phyloP scores from a whole-genome alignment of 306 rosid species.

The Sindora glabra region DNA sequence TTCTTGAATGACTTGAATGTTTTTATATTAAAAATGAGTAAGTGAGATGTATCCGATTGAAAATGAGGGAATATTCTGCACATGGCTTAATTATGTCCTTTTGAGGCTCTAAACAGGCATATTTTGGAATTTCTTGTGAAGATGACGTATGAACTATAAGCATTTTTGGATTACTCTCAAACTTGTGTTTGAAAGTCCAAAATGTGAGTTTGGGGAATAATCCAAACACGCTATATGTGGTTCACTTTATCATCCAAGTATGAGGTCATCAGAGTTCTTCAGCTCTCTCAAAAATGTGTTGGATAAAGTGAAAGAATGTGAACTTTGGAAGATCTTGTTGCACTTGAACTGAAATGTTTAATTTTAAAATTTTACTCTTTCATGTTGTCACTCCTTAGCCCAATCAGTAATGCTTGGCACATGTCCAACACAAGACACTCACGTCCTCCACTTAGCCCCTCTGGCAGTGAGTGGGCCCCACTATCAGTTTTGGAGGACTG shows the following conservation, averaged over 20 bases:
- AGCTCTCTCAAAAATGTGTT: neutral
- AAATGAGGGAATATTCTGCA: neutral
- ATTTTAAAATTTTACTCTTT: neutral
- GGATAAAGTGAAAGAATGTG: neutral
- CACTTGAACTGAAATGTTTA: neutral
- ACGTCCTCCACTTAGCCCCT: no score
- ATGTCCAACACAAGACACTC: no score
- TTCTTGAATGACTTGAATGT: neutral
- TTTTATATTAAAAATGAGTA: neutral
- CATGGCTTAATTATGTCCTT: neutral
- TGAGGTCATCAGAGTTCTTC: neutral
- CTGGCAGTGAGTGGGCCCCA: no score
- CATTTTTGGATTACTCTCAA: no score
- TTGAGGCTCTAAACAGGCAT: neutral
- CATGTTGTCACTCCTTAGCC: neutral
- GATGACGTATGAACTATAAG: neutral
- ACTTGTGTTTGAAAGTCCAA: no score
- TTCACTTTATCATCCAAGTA: neutral
- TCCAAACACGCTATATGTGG: no score
- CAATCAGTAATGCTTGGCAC: no score
- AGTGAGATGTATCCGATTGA: neutral
- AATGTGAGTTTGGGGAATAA: no score
- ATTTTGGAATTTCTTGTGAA: neutral
- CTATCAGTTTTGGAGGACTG: constrained; percentile 5
- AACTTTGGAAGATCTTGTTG: no score